Percentiles rank a stretch among this genome's conserved stretches.
Conservation (phyloP, 2,329 filamentous ascomycete species). For the Colletotrichum sp. region DNA sequence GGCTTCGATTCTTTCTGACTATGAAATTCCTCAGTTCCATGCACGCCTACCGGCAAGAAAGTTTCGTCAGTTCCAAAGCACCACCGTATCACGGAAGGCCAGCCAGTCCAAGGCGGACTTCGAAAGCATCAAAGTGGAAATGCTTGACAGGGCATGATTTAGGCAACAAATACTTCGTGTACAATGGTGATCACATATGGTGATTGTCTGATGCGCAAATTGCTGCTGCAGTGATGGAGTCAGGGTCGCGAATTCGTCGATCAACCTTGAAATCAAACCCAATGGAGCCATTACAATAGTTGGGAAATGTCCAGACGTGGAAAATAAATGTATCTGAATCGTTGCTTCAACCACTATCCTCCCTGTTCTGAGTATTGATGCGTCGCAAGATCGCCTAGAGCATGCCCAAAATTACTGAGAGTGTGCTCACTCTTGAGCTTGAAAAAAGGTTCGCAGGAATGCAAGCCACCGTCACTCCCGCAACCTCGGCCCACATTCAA, state of each 20-base stretch:
- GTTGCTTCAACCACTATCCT: too few species aligned
- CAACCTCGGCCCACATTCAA: neutral
- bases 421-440: neutral
- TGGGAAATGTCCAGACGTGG: too few species aligned
- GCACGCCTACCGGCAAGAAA: neutral
- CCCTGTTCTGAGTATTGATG: neutral
- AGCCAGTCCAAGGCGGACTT: neutral
- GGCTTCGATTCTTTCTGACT: too few species aligned
- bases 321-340: too few species aligned
- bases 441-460: neutral
- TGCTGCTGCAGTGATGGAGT: too few species aligned
- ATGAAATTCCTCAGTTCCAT: neutral
- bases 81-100: neutral
- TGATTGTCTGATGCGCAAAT: too few species aligned
- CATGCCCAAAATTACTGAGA: neutral
- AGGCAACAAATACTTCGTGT: too few species aligned
- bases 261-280: too few species aligned
- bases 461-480: neutral
- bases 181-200: too few species aligned
- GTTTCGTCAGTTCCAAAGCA: neutral
- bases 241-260: too few species aligned
- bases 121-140: neutral
- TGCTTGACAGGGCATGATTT: neutral
- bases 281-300: too few species aligned
- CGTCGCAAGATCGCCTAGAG: neutral